These are phyloP conservation scores for Acer campestre DNA, from an alignment of 345 rosid species.

Conservation along the genomic window DNA sequence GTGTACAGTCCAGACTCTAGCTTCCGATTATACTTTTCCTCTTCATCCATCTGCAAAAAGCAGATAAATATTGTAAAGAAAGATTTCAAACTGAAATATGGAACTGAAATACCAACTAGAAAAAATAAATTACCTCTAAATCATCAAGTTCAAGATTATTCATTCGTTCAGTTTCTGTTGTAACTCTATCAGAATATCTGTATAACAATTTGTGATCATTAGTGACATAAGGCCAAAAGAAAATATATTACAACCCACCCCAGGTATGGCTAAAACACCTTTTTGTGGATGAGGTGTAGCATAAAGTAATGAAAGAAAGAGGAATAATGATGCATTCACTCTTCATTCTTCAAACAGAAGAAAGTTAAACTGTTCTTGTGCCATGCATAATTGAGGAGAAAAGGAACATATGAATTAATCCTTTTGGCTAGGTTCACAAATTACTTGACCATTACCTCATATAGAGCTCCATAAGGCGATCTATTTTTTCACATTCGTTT, in stretches of 20 bases:
- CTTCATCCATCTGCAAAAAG: slow-evolving; percentile 78
- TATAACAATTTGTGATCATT: slow-evolving; percentile 13
- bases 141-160: slow-evolving; percentile 82
- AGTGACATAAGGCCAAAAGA: not conserved
- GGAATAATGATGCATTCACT: not conserved
- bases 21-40: slow-evolving; percentile 76
- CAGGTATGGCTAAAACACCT: not conserved
- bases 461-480: slow-evolving; percentile 91
- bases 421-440: not conserved
- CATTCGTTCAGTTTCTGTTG: slow-evolving; percentile 69
- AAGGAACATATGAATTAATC: not conserved
- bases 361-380: not conserved
- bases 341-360: slow-evolving; percentile 11
- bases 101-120: slow-evolving; percentile 9
- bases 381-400: not conserved
- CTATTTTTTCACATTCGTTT: slow-evolving; percentile 96
- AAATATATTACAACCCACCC: not conserved
- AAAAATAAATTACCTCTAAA: slow-evolving; percentile 61
- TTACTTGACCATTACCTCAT: slow-evolving; percentile 48
- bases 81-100: slow-evolving; percentile 13
- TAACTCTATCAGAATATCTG: slow-evolving; percentile 87
- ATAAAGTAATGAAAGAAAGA: not conserved
- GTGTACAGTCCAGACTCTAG: slow-evolving; percentile 95
- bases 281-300: not conserved
- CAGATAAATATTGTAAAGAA: slow-evolving; percentile 7